Evolutionary conservation across 2,329 filamentous ascomycete genomes (phyloP).

Genomic region (Didymella segeticola): DNA sequence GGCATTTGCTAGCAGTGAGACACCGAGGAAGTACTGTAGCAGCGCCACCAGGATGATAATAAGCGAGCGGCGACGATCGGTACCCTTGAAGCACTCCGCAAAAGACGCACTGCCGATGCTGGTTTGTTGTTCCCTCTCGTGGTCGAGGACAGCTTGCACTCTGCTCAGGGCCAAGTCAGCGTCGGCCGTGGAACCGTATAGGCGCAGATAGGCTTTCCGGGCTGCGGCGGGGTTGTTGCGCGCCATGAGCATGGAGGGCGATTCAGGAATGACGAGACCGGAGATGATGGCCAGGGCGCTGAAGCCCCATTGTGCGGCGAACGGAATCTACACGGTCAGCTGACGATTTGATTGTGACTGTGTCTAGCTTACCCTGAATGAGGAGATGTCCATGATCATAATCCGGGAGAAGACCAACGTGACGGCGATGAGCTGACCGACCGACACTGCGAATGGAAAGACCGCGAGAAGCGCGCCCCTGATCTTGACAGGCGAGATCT

Average conservation of each 20-base stretch:
- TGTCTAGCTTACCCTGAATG: background rate
- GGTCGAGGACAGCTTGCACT: conserved; percentile 6
- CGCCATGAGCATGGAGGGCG: conserved; percentile 8
- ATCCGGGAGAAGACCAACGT: background rate
- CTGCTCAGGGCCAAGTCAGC: conserved; percentile 7
- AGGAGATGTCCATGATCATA: background rate
- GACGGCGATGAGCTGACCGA: background rate
- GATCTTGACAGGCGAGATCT: background rate
- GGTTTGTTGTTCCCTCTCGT: conserved; percentile 4
- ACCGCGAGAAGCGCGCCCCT: background rate
- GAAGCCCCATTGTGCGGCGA: conserved; percentile 10
- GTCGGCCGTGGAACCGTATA: conserved; percentile 8
- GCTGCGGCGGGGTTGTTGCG: conserved; percentile 2
- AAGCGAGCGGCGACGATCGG: conserved; percentile 77
- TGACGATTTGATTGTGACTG: background rate
- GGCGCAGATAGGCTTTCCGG: conserved; percentile 2
- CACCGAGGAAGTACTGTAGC: conserved; percentile 14
- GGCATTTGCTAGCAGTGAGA: conserved; percentile 8
- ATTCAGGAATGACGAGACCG: conserved; percentile 4
- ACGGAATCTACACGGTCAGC: background rate
- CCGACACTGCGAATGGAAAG: background rate
- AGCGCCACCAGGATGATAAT: conserved; percentile 46
- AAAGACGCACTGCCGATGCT: background rate
- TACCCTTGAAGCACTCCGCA: conserved; percentile 77
- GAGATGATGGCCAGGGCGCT: conserved; percentile 2